A percentile compares a stretch with the other conserved stretches of the same genome.
Evolutionary conservation across 805 yeast species (phyloP).

Genomic region (Saturnispora bothae): DNA sequence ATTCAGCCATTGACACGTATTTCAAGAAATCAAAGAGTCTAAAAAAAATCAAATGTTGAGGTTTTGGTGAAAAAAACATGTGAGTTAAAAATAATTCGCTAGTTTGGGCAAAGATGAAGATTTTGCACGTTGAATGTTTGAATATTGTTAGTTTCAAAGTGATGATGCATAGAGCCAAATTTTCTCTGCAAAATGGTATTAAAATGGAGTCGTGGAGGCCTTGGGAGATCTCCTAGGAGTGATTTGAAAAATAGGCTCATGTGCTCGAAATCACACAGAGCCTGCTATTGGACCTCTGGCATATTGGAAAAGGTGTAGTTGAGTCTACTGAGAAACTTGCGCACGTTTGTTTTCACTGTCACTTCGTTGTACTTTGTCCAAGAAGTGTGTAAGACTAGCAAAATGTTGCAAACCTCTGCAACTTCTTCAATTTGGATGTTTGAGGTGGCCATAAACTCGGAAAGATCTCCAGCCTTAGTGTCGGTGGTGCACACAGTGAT

Average conservation of each 20-base stretch:
- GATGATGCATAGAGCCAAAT: no score
- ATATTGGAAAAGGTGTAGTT: not conserved
- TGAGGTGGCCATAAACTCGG: constrained; percentile 29
- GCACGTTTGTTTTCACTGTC: constrained; percentile 1
- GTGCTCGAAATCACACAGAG: no score
- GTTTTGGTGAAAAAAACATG: not conserved
- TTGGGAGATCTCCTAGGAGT: no score
- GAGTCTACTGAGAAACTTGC: not conserved
- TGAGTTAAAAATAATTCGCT: no score
- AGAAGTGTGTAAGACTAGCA: constrained; percentile 1
- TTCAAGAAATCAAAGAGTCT: not conserved
- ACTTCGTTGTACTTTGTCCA: constrained; percentile 6
- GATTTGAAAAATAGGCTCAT: no score
- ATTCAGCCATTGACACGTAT: not conserved
- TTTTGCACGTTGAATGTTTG: no score
- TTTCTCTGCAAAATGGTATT: no score
- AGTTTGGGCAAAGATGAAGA: no score
- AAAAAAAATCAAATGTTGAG: not conserved
- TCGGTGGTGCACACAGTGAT: constrained; percentile 34
- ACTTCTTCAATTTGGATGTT: constrained; percentile 25
- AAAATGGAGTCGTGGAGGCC: no score
- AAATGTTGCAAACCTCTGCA: constrained; percentile 4
- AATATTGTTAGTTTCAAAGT: no score
- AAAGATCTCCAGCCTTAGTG: constrained; percentile 3
- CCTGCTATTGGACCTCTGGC: not conserved